Evolutionary conservation across 2,329 filamentous ascomycete species (phyloP), one percentile per base, ranked within the genome.

Genomic region (Pseudogymnoascus sp.): DNA sequence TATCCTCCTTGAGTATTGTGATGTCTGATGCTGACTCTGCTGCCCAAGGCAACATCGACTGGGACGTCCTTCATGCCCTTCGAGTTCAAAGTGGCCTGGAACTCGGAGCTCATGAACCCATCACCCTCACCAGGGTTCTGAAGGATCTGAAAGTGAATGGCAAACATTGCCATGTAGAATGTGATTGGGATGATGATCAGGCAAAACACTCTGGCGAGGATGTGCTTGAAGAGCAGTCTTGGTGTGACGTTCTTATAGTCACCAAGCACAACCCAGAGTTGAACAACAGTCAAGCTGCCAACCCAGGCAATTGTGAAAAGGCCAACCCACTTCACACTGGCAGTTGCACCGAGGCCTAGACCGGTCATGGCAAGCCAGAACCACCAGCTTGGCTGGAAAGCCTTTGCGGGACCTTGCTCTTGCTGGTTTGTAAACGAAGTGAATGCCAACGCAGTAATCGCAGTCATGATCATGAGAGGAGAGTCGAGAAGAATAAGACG

Each of bases 221-320:
- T 87, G 76, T 99, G 94, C 79, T 97, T 99, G 75, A 90, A 84
- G 81, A 92, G 96, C 63, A 92, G 74, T 78, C 86, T 84, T 65
- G 90, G 81, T 60, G 91, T 90, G 59, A 97, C 91, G 60, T 87
- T 92, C 76, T 86, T 91, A 66, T 83, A 83, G 74, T 99, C 94
- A 65, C 92, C 94, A 39, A 97, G 87, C 61, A 99, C 79, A 67
- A 97, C 86, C 94, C 94, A 99, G 62, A 99, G 83, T 78, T 99
- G 94, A 50, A 99, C 74, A 47, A 93, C 75, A 37, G 94, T 99
- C 76, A 99, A 83, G 74, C 82, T 85, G 64, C 94, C 94, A 67
- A 99, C 91, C 94, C 94, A 99, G 57, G 93, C 94, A 74, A 97
- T 97, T 65, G 94, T 99, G 79, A 99, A 97, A 59, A 99, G 81